phyloP scores from a whole-genome alignment of 73 alveolate genomes.

The Breviolum minutum region DNA sequence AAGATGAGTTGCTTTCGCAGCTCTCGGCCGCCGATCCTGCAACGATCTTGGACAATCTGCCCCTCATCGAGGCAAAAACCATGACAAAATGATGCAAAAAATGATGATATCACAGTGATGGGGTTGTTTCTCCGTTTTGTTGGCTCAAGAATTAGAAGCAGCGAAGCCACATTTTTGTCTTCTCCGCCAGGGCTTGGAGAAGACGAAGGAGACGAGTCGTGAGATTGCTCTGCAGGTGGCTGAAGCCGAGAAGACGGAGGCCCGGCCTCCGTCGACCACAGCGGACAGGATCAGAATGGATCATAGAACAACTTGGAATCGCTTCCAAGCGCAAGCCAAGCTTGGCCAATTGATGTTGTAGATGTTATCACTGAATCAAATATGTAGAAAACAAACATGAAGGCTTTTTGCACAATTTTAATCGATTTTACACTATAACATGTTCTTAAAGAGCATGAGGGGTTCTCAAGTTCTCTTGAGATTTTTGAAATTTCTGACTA shows the following conservation, averaged over 20 bases:
- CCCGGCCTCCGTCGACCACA: background rate
- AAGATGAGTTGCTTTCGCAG: conserved; percentile 98
- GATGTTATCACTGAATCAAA: too few relatives aligned
- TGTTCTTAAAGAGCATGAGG: too few relatives aligned
- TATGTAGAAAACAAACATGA: too few relatives aligned
- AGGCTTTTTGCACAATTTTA: background rate
- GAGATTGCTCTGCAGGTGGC: conserved; percentile 98
- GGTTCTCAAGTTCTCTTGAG: too few relatives aligned
- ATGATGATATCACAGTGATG: too few relatives aligned
- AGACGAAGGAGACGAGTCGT: conserved; percentile 98
- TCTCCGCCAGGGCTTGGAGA: conserved; percentile 97
- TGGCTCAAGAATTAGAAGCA: background rate
- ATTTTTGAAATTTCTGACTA: too few relatives aligned
- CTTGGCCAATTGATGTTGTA: too few relatives aligned
- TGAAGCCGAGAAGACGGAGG: conserved; percentile 89
- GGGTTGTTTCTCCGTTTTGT: background rate
- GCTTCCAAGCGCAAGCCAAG: too few relatives aligned
- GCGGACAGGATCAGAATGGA: too few relatives aligned
- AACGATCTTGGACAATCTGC: conserved; percentile 99
- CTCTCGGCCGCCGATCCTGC: conserved; percentile 99
- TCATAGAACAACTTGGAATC: background rate
- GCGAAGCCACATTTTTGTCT: background rate
- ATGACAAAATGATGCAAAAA: too few relatives aligned
- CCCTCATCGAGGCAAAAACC: conserved; percentile 97
- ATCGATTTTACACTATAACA: too few relatives aligned